A percentile compares a stretch with the other conserved stretches of the same genome.
These are phyloP conservation scores for Hsuehochloa calcarea DNA, from an alignment of 176 grass and related monocot genomes.

Conservation along the genomic window DNA sequence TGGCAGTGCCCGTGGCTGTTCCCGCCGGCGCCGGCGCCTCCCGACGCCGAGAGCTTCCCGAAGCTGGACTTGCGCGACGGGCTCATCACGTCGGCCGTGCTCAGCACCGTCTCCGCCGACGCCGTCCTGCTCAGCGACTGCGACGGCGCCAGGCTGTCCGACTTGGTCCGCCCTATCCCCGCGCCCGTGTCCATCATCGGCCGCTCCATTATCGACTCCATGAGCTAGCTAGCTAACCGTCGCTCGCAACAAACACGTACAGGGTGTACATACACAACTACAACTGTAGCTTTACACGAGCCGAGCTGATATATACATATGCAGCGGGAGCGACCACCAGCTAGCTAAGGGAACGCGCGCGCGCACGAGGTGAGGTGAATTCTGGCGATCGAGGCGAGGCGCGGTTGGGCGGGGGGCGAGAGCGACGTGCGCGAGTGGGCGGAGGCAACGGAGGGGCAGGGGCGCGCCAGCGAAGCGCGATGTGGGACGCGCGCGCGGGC, in stretches of 20 bases:
- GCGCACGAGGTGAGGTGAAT: not conserved
- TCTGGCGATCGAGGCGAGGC: not conserved
- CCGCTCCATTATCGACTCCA: slow-evolving; percentile 37
- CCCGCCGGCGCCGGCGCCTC: slow-evolving; percentile 32
- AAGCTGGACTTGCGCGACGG: slow-evolving; percentile 58
- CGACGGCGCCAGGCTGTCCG: slow-evolving; percentile 47
- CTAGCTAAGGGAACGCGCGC: not conserved
- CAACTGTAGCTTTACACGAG: slow-evolving; percentile 33
- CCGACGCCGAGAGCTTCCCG: slow-evolving; percentile 44
- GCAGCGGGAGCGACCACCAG: not conserved
- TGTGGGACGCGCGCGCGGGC: not conserved
- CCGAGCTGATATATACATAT: slow-evolving; percentile 3
- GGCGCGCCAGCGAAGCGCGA: slow-evolving; percentile 39
- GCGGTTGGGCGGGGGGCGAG: not conserved
- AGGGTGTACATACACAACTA: not conserved
- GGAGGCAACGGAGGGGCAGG: slow-evolving; percentile 38
- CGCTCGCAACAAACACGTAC: not conserved
- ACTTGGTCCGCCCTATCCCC: slow-evolving; percentile 51
- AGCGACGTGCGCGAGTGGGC: slow-evolving; percentile 17
- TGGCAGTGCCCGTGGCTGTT: slow-evolving; percentile 32
- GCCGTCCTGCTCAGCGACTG: slow-evolving; percentile 64
- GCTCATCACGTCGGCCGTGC: slow-evolving; percentile 29
- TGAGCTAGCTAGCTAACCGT: not conserved
- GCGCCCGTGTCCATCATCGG: not conserved
- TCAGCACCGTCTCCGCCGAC: slow-evolving; percentile 70